These are phyloP conservation scores for Fusarium avenaceum DNA, from an alignment of 2,329 filamentous ascomycete species.

Conservation along the genomic window DNA sequence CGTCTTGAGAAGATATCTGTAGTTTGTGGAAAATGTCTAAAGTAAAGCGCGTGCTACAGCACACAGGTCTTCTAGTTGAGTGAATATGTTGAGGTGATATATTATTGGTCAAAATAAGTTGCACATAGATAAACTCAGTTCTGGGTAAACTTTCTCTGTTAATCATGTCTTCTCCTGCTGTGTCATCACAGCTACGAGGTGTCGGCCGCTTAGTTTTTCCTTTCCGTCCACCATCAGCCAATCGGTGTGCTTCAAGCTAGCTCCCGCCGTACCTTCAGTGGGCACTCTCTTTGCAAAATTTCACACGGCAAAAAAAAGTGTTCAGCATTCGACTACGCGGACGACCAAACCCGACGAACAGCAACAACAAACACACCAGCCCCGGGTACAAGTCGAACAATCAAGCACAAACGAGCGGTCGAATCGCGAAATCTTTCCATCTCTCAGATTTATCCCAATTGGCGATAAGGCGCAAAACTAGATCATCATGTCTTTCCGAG, in stretches of 20 bases:
- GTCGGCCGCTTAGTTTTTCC: slow-evolving; percentile 44
- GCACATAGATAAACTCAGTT: not conserved
- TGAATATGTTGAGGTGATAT: not conserved
- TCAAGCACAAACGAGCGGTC: slow-evolving; percentile 21
- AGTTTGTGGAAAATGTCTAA: slow-evolving; percentile 25
- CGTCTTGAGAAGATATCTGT: slow-evolving; percentile 6
- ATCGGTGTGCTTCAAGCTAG: slow-evolving; percentile 41
- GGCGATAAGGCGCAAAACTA: slow-evolving; percentile 20
- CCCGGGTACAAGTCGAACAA: slow-evolving; percentile 15
- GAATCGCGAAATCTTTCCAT: slow-evolving; percentile 12
- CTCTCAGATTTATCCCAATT: slow-evolving; percentile 18
- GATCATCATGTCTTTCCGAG: slow-evolving; percentile 56
- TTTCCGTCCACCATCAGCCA: slow-evolving; percentile 16
- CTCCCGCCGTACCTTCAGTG: slow-evolving; percentile 40
- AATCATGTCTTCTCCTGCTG: not conserved
- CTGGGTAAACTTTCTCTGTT: not conserved
- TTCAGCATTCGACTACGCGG: slow-evolving; percentile 37
- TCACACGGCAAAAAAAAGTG: slow-evolving; percentile 48
- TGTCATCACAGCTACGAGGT: not conserved
- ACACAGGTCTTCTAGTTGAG: not conserved
- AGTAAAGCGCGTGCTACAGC: not conserved
- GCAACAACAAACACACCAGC: slow-evolving; percentile 18
- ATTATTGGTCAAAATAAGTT: not conserved
- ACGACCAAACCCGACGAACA: slow-evolving; percentile 29
- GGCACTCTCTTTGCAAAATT: slow-evolving; percentile 49